phyloP scores from a whole-genome alignment of 257 asterid species.

The Penstemon eatonii region DNA sequence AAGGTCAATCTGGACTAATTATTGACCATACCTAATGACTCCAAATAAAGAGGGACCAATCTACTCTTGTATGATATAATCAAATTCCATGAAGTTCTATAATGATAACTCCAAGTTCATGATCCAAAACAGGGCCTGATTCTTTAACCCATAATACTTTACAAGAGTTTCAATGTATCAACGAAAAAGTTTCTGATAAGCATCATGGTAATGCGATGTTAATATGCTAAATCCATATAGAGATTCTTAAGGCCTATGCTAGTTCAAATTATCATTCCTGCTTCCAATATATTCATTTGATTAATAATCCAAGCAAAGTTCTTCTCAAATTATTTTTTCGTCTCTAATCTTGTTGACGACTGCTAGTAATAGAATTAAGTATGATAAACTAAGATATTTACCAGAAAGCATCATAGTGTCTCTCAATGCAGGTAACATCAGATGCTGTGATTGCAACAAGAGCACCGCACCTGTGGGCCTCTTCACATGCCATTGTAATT shows the following conservation, averaged over 20 bases:
- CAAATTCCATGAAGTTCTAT: background rate
- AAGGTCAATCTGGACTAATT: too few relatives aligned
- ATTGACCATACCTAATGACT: too few relatives aligned
- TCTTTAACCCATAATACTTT: background rate
- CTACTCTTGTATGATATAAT: slow-evolving; percentile 3
- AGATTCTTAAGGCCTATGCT: background rate
- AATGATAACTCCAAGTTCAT: background rate
- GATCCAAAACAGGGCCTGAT: background rate
- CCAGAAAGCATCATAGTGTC: slow-evolving; percentile 95
- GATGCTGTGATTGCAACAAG: slow-evolving; percentile 96
- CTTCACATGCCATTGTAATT: slow-evolving; percentile 79
- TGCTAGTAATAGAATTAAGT: background rate
- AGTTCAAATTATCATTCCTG: background rate
- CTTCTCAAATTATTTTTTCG: background rate
- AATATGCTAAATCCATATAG: background rate
- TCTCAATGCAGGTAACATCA: slow-evolving; percentile 87
- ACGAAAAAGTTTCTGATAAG: background rate
- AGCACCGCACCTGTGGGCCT: slow-evolving; percentile 86
- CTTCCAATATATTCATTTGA: too few relatives aligned
- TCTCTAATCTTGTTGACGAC: background rate
- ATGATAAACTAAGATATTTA: slow-evolving; percentile 29
- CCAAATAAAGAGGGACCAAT: too few relatives aligned
- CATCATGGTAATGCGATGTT: background rate
- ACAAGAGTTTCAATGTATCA: too few relatives aligned
- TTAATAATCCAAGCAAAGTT: too few relatives aligned